Evolutionary conservation across 1,284 basidiomycete species (phyloP).

Genomic region (Heterobasidion parviporum): DNA sequence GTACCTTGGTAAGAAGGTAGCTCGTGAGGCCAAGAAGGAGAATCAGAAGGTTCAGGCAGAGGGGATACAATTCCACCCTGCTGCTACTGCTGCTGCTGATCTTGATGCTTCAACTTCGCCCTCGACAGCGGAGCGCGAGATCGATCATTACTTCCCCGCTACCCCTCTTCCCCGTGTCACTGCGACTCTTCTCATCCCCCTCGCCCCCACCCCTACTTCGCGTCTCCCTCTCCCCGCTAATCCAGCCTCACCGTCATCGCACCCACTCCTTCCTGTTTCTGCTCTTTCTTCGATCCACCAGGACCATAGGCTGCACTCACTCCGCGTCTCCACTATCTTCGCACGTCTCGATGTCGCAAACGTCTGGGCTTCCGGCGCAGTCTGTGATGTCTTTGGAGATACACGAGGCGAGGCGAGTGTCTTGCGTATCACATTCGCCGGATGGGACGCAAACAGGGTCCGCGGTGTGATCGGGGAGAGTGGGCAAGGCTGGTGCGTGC

Average conservation of each 20-base stretch:
- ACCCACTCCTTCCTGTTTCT: conserved; percentile 48
- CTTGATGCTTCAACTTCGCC: background rate
- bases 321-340: conserved; percentile 63
- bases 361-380: conserved; percentile 57
- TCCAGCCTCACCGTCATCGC: conserved; percentile 17
- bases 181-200: conserved; percentile 62
- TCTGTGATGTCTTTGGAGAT: conserved; percentile 50
- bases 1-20: conserved; percentile 6
- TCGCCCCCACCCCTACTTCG: conserved; percentile 60
- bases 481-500: conserved; percentile 60
- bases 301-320: conserved; percentile 43
- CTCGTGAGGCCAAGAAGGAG: conserved; percentile 4
- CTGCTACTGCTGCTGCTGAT: conserved; percentile 2
- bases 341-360: conserved; percentile 52
- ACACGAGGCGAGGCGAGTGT: conserved; percentile 42
- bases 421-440: conserved; percentile 57
- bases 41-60: conserved; percentile 8
- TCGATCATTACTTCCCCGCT: conserved; percentile 54
- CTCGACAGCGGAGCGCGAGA: conserved; percentile 26
- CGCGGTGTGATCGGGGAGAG: conserved; percentile 59
- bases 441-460: conserved; percentile 59
- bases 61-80: conserved; percentile 5
- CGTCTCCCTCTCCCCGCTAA: conserved; percentile 47
- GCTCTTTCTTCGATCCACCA: conserved; percentile 42
- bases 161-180: conserved; percentile 35